A percentile compares a stretch with the other conserved stretches of the same genome.
Evolutionary conservation across 306 rosid genomes (phyloP).

Genomic region (Coriaria nepalensis): DNA sequence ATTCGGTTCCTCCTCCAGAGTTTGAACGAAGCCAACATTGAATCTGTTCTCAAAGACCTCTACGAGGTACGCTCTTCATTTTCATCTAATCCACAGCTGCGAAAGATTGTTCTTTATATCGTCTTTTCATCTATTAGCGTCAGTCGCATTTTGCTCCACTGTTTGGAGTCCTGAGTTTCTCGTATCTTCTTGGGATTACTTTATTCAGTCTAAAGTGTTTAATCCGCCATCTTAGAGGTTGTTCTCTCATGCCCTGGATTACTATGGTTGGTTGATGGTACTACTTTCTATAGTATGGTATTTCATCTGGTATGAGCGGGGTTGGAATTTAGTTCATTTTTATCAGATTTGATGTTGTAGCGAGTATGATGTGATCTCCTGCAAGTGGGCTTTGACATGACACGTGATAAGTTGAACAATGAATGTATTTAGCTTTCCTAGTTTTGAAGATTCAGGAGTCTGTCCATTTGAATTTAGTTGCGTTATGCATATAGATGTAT

Average conservation of each 20-base stretch:
- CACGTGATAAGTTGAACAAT: too few relatives aligned
- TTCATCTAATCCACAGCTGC: neutral
- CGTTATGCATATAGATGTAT: neutral
- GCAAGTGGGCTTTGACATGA: too few relatives aligned
- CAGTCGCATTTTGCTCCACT: neutral
- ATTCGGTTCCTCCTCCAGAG: constrained; percentile 77
- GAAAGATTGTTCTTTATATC: neutral
- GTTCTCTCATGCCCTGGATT: neutral
- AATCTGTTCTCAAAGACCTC: constrained; percentile 59
- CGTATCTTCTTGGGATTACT: neutral
- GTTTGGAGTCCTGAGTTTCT: neutral
- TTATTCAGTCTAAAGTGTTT: neutral
- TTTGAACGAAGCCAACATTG: constrained; percentile 57
- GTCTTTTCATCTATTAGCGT: constrained; percentile 1
- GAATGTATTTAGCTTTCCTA: too few relatives aligned
- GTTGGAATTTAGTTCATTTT: too few relatives aligned
- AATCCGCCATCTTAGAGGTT: neutral
- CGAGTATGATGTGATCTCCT: too few relatives aligned
- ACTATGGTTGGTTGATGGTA: too few relatives aligned
- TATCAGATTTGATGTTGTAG: too few relatives aligned
- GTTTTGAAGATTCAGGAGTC: too few relatives aligned
- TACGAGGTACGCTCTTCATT: constrained; percentile 36
- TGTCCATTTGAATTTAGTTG: neutral
- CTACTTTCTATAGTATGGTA: too few relatives aligned
- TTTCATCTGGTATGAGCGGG: too few relatives aligned